phyloP scores from a whole-genome alignment of 139 green algal genomes.

The Volvox africanus region DNA sequence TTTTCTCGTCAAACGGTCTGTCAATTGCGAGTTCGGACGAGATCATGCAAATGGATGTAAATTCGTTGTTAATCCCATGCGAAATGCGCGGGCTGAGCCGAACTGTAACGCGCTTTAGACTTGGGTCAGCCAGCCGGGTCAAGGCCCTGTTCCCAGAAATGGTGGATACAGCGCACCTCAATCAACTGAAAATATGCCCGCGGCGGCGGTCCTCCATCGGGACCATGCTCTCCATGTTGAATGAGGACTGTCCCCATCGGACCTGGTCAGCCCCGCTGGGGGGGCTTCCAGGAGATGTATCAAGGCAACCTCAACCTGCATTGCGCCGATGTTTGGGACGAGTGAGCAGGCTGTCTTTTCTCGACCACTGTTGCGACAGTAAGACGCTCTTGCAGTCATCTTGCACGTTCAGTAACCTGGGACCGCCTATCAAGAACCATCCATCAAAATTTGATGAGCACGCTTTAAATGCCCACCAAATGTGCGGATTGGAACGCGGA shows the following conservation, averaged over 20 bases:
- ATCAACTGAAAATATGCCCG: slow-evolving; percentile 37
- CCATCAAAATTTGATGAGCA: background rate
- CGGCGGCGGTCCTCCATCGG: slow-evolving; percentile 18
- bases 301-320: background rate
- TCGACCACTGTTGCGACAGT: background rate
- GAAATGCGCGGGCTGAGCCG: too few species aligned
- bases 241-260: slow-evolving; percentile 32
- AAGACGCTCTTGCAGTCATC: background rate
- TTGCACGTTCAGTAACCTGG: background rate
- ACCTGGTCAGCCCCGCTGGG: slow-evolving; percentile 3
- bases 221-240: background rate
- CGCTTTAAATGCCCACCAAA: background rate
- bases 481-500: background rate
- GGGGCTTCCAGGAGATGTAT: background rate
- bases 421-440: background rate
- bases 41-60: too few species aligned
- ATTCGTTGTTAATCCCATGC: too few species aligned
- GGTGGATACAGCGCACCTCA: background rate
- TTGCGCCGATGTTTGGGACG: background rate
- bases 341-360: background rate
- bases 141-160: too few species aligned
- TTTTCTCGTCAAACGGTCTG: too few species aligned
- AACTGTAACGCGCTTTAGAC: too few species aligned
- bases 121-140: too few species aligned
- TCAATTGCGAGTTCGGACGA: too few species aligned